A percentile compares a stretch with the other conserved stretches of the same genome.
phyloP scores from a whole-genome alignment of 2,329 filamentous ascomycete species.

The Lachnellula hyalina region DNA sequence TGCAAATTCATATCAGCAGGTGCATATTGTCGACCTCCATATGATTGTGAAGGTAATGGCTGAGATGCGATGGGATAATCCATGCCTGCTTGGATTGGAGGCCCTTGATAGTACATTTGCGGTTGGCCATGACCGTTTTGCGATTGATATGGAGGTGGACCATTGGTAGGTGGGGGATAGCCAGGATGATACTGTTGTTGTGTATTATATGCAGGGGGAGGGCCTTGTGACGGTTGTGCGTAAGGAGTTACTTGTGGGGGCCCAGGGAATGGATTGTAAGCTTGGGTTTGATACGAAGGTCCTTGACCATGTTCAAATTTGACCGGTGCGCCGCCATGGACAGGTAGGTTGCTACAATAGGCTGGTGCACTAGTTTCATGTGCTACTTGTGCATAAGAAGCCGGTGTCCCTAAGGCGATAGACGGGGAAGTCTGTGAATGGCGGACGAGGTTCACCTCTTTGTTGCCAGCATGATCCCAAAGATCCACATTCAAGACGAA shows the following conservation, averaged over 20 bases:
- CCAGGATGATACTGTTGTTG: slow-evolving; percentile 20
- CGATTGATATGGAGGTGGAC: slow-evolving; percentile 20
- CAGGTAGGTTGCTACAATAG: slow-evolving; percentile 24
- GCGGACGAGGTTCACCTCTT: slow-evolving; percentile 64
- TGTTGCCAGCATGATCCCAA: slow-evolving; percentile 55
- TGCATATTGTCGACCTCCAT: slow-evolving; percentile 12
- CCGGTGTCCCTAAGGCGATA: slow-evolving; percentile 74
- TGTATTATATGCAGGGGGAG: slow-evolving; percentile 9
- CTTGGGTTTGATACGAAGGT: slow-evolving; percentile 11
- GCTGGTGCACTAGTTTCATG: slow-evolving; percentile 30
- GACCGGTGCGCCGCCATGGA: slow-evolving; percentile 9
- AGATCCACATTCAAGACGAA: slow-evolving; percentile 66
- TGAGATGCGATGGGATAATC: slow-evolving; percentile 9
- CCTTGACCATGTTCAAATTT: slow-evolving; percentile 14
- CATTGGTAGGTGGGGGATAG: slow-evolving; percentile 17
- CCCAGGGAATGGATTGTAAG: slow-evolving; percentile 23
- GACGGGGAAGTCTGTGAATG: slow-evolving; percentile 64
- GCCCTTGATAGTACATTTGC: slow-evolving; percentile 13
- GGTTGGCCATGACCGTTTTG: slow-evolving; percentile 37
- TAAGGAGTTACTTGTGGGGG: slow-evolving; percentile 25
- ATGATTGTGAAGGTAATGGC: slow-evolving; percentile 12
- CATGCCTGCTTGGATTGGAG: slow-evolving; percentile 6
- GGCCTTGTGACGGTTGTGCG: slow-evolving; percentile 11
- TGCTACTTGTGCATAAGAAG: slow-evolving; percentile 61
- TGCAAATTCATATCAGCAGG: slow-evolving; percentile 16